Conservation (phyloP, 306 rosid species). For the Hippophae gyantsensis region DNA sequence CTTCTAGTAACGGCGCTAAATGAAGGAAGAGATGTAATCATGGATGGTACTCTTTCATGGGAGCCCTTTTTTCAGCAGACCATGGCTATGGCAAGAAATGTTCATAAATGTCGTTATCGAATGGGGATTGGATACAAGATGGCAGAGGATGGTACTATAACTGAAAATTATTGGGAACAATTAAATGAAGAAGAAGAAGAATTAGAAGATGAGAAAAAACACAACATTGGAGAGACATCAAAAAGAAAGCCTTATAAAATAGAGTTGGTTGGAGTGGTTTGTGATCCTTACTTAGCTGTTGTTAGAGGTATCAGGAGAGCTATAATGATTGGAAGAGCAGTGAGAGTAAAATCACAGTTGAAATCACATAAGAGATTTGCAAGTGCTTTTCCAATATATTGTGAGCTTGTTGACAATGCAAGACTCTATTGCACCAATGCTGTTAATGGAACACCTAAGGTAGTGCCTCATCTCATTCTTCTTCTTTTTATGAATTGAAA, state of each 20-base stretch:
- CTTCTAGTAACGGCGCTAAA: constrained; percentile 77
- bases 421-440: constrained; percentile 55
- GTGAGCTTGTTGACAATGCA: constrained; percentile 75
- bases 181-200: constrained; percentile 35
- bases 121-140: constrained; percentile 88
- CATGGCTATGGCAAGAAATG: constrained; percentile 66
- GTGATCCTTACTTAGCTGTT: constrained; percentile 88
- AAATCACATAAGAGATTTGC: constrained; percentile 94
- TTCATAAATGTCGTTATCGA: constrained; percentile 63
- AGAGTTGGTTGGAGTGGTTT: constrained; percentile 88
- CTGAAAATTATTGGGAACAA: constrained; percentile 77
- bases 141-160: constrained; percentile 47
- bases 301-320: constrained; percentile 95
- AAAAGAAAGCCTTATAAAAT: constrained; percentile 62
- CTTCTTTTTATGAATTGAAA: too few relatives aligned
- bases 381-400: constrained; percentile 51
- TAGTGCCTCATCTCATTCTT: constrained; percentile 11
- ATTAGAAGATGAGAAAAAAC: constrained; percentile 1
- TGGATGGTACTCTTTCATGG: constrained; percentile 95
- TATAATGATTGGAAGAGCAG: constrained; percentile 69
- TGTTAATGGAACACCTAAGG: constrained; percentile 55
- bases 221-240: constrained; percentile 1
- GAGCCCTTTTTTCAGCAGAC: constrained; percentile 76
- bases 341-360: constrained; percentile 77
- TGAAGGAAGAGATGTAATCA: constrained; percentile 80